These are phyloP conservation scores for Coriaria nepalensis DNA, from an alignment of 306 rosid species.

Conservation along the genomic window DNA sequence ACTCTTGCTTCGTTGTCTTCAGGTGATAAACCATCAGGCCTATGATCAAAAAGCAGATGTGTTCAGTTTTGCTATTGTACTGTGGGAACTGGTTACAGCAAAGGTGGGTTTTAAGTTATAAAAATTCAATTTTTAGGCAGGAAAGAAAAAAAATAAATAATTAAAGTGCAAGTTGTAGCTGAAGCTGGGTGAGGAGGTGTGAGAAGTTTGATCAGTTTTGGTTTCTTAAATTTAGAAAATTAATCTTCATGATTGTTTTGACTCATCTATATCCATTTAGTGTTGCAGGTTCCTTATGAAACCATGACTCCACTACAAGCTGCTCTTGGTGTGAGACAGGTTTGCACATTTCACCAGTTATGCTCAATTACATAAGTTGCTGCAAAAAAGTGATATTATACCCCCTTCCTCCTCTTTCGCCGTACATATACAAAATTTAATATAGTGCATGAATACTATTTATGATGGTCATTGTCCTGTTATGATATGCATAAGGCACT, in stretches of 20 bases:
- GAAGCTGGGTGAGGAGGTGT: not conserved
- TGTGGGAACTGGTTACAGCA: conserved; percentile 96
- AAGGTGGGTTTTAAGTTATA: conserved; percentile 40
- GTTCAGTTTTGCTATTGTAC: conserved; percentile 90
- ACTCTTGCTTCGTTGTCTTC: conserved; percentile 17
- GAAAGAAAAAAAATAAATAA: no score
- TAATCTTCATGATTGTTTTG: conserved; percentile 1
- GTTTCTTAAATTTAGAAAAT: not conserved
- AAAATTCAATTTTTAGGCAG: not conserved
- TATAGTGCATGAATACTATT: no score
- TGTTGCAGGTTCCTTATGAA: conserved; percentile 85
- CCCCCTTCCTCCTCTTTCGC: no score
- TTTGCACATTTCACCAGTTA: conserved; percentile 19
- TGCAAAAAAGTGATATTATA: not conserved
- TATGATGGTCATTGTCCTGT: no score
- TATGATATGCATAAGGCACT: no score
- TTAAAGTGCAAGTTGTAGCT: no score
- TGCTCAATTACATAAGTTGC: not conserved
- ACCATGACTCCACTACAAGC: conserved; percentile 99
- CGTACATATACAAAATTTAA: no score
- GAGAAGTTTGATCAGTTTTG: not conserved
- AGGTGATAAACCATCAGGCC: conserved; percentile 98
- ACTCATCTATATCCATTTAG: conserved; percentile 9
- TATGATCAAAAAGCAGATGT: conserved; percentile 96
- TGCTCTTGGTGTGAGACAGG: conserved; percentile 99